A percentile compares a stretch with the other conserved stretches of the same genome.
Evolutionary conservation across 2,329 filamentous ascomycete genomes (phyloP).

Genomic region (Chaetomiaceae sp.): DNA sequence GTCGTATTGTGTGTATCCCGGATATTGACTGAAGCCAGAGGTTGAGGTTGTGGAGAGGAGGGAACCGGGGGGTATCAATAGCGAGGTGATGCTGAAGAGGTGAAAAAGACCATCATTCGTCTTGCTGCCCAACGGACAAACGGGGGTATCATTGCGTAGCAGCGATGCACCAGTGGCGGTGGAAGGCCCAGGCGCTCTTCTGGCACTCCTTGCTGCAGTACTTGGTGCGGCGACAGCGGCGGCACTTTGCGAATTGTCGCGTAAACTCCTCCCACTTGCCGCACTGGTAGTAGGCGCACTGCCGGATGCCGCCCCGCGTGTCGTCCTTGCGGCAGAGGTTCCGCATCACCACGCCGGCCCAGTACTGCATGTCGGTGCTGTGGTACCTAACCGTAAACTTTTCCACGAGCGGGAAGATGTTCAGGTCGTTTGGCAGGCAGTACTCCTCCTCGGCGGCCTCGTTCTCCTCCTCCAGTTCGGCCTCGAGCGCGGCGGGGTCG

Average conservation of each 20-base stretch:
- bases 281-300: constrained; percentile 97
- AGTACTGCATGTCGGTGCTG: constrained; percentile 97
- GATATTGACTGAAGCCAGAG: too few species aligned
- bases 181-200: constrained; percentile 97
- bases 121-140: constrained; percentile 1
- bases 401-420: constrained; percentile 96
- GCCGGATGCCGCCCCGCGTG: constrained; percentile 83
- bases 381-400: constrained; percentile 97
- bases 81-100: too few species aligned
- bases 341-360: constrained; percentile 97
- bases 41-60: constrained; percentile 7
- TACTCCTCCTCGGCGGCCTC: constrained; percentile 80
- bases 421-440: constrained; percentile 86
- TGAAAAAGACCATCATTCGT: constrained; percentile 12
- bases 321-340: constrained; percentile 98
- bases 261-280: constrained; percentile 98
- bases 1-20: constrained; percentile 14
- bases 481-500: constrained; percentile 32
- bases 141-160: constrained; percentile 45
- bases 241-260: constrained; percentile 95
- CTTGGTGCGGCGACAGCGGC: constrained; percentile 91
- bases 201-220: constrained; percentile 99
- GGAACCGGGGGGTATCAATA: constrained; percentile 26
- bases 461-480: constrained; percentile 38
- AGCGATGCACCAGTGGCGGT: constrained; percentile 93